Base-by-base conservation (phyloP, 495 filamentous ascomycete genomes). In the Penicillium cinerascens region DNA sequence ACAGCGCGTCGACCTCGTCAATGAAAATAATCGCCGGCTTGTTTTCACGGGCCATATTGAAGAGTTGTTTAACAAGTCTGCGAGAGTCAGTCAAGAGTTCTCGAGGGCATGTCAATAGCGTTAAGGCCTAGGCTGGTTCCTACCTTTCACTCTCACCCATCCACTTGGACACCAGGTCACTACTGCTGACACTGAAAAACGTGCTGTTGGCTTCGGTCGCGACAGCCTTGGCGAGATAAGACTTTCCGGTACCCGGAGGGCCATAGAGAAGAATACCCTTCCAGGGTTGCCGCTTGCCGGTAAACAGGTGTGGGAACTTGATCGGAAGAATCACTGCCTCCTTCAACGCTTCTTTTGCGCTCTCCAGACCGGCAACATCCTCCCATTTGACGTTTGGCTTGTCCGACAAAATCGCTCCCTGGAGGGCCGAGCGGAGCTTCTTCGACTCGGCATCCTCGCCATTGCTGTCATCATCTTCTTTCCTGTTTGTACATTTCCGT, bases 1-100 rank as follows among this genome's bases (percentile, higher is more conserved):
- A 97, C 21, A 99, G 82, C 4, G 93, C 93, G 67, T 99, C 93
- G 59, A 99, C 90, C 72, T 99, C 93, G 69, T 99, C 93, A 68
- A 99, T 97, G 74, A 99, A 99, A 70, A 99, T 96, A 65, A 99
- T 97, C 6, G 91, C 91, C 0, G 93, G 93, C 59, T 89, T 96
- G 72, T 97, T 99, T 67, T 99, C 93, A 64, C 93, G 87, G 1
- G 93, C 93, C 89, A 99, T 96, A 53, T 86, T 90, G 74, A 98
- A 98, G 22, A 98, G 80, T 62, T 97, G 91, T 68, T 97, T 97
- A 33, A 98, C 95, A 56, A 98, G 79, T 66, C 92, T 96, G 59
- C 22, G 26, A 17, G 10, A 20, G n/a, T 54, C 29, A 54, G 48
- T 60, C 18, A 58, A 59, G 47, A 65, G 52, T 18, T 47, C 43